Evolutionary conservation across 352 stramenopile genomes (phyloP), one percentile per base, ranked within the genome.

Genomic region (Phytophthora rubi): DNA sequence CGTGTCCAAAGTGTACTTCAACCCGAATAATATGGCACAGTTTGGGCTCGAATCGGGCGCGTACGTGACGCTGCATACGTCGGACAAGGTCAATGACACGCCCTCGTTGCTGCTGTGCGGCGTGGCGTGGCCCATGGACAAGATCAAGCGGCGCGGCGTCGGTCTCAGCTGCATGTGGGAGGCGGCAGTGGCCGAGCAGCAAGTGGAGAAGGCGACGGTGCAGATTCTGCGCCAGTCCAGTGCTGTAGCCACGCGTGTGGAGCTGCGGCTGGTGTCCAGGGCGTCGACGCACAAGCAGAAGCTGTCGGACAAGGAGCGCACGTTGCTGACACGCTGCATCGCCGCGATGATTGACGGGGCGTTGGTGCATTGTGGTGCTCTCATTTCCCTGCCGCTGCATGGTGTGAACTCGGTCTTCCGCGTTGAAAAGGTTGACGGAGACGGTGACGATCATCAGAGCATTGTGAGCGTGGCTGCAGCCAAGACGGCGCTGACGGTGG

Each of bases 91-190:
- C 2, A 45, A 53, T 44, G 62, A 59, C 3, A 18, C 49, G 9
- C n/a, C 18, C 0, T 60, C 64, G 30, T 72, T 91, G 32, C 51
- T 95, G 39, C 56, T 92, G 23, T 90, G 84, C 44, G 85, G 86
- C 8, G 32, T 93, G 53, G 85, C 80, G 52, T 90, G 84, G 82
- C 83, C 84, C 10, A 86, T 93, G 63, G 81, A 92, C 57, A 92
- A 88, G 53, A 81, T 93, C 73, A 88, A 89, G 67, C 81, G 80
- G 16, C 75, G 75, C 23, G 64, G 79, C 44, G 79, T 93, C 9
- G 87, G 84, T 51, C 64, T 94, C 3, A 91, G 82, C 75, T 79
- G 71, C 61, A 87, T 94, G 71, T 94, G 87, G 87, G 86, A 92
- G 68, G 76, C 74, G 7, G 70, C 76, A 33, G 64, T 89, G 1